Percentiles rank a stretch among this genome's conserved stretches.
Evolutionary conservation across 140 eudicot genomes (phyloP).

Genomic region (Erigeron philadelphicus): DNA sequence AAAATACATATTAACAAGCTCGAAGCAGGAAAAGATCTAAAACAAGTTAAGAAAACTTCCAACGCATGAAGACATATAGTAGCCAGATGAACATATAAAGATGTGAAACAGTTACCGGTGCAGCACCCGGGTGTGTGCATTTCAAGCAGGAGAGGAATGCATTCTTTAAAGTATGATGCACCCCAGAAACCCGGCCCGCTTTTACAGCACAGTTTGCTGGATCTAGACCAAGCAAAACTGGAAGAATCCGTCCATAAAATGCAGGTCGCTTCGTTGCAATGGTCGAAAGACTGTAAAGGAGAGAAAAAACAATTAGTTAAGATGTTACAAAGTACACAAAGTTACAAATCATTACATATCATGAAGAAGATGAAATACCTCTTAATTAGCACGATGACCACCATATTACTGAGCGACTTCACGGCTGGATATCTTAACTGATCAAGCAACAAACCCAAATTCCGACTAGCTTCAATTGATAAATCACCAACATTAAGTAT

Average conservation of each 20-base stretch:
- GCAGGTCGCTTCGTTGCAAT: constrained; percentile 87
- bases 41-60: not conserved
- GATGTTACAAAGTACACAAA: not conserved
- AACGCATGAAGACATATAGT: not conserved
- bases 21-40: too few relatives aligned
- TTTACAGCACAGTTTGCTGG: constrained; percentile 54
- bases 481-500: constrained; percentile 76
- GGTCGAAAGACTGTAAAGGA: constrained; percentile 57
- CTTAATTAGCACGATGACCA: constrained; percentile 68
- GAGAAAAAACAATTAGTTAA: constrained; percentile 15
- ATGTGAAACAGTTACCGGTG: constrained; percentile 52
- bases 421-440: constrained; percentile 73
- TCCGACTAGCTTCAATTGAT: constrained; percentile 79
- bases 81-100: not conserved
- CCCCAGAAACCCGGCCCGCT: constrained; percentile 67
- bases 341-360: not conserved
- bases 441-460: constrained; percentile 76
- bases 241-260: constrained; percentile 92
- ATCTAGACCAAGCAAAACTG: constrained; percentile 88
- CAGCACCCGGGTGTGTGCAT: constrained; percentile 92
- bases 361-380: constrained; percentile 41
- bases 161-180: constrained; percentile 67
- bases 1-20: too few relatives aligned
- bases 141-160: constrained; percentile 79
- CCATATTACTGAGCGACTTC: constrained; percentile 68